Base-by-base conservation (phyloP, 345 rosid genomes). In the Camelina hispida region DNA sequence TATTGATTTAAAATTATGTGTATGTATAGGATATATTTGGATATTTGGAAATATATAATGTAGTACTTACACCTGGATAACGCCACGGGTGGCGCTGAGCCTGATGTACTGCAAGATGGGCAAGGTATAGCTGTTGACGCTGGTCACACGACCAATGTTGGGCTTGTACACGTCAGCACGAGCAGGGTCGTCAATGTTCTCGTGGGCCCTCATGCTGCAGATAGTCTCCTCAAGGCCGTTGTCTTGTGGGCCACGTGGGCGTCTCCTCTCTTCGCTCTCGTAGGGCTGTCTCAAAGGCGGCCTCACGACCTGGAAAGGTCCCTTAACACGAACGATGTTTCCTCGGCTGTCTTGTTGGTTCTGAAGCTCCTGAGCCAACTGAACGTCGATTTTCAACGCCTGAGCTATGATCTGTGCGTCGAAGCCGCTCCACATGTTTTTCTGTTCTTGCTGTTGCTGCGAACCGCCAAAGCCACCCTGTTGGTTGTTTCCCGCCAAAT, bases 221-320 rank as follows among this genome's bases (percentile, higher is more conserved):
- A 85, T 25, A 22, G 95, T 91, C 84, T 93, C 96, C 67, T 89
- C 96, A 37, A 86, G 16, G 48, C 95, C 98, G 55, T 91, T 91
- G n/a, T 4, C 69, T 18, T 51, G 62, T 30, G 70, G 79, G 40
- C 68, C 48, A 7, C 73, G 77, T 13, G 74, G 65, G 48, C 80
- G 80, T 34, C 72, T 68, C 59, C 63, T 68, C 69, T 35, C 34
- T 69, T 63, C 80, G 37, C 82, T 83, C 78, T 78, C 86, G 7
- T 48, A 47, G n/a, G 52, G 17, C 51, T 71, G 73, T 67, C 51
- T 75, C 8, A 48, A 58, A 14, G 93, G 89, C 0, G 92, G 93
- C 71, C 78, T 69, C 53, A 80, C 74, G 0, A 85, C 74, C 60
- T 79, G 78, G 58, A 91, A 89, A 11, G 83, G 74, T 3, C 81